A percentile compares a stretch with the other conserved stretches of the same genome.
phyloP scores from a whole-genome alignment of 495 filamentous ascomycete species.

The Delitschia confertaspora region DNA sequence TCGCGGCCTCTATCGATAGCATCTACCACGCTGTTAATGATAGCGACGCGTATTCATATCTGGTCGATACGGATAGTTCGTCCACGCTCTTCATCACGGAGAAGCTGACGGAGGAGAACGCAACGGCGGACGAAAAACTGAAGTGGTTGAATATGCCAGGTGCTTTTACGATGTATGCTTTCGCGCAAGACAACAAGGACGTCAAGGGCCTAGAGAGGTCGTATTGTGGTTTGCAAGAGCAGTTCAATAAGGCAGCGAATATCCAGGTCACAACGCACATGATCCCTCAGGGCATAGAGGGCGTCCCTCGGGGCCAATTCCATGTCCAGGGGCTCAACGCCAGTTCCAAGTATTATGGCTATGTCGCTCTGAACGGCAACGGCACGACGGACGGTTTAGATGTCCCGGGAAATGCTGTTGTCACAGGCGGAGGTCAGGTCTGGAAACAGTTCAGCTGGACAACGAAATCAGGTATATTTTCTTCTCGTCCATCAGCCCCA shows the following conservation, averaged over 20 bases:
- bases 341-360: conserved; percentile 59
- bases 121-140: conserved; percentile 37
- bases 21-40: conserved; percentile 56
- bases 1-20: conserved; percentile 72
- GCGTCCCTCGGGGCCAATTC: conserved; percentile 74
- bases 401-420: conserved; percentile 27
- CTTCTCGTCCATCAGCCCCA: conserved; percentile 22
- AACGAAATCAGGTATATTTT: conserved; percentile 63
- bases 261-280: conserved; percentile 51
- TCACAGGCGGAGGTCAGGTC: conserved; percentile 59
- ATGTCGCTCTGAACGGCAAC: conserved; percentile 56
- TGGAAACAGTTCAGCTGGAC: conserved; percentile 57
- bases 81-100: conserved; percentile 70
- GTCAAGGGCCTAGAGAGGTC: conserved; percentile 56
- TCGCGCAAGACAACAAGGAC: conserved; percentile 49
- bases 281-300: conserved; percentile 52
- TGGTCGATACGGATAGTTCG: conserved; percentile 70
- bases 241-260: conserved; percentile 29
- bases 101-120: conserved; percentile 49
- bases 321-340: conserved; percentile 64
- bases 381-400: conserved; percentile 33
- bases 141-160: conserved; percentile 44
- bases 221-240: conserved; percentile 42
- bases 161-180: conserved; percentile 71
- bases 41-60: conserved; percentile 46